phyloP scores from a whole-genome alignment of 495 filamentous ascomycete genomes.

The Jackrogersella minutella region DNA sequence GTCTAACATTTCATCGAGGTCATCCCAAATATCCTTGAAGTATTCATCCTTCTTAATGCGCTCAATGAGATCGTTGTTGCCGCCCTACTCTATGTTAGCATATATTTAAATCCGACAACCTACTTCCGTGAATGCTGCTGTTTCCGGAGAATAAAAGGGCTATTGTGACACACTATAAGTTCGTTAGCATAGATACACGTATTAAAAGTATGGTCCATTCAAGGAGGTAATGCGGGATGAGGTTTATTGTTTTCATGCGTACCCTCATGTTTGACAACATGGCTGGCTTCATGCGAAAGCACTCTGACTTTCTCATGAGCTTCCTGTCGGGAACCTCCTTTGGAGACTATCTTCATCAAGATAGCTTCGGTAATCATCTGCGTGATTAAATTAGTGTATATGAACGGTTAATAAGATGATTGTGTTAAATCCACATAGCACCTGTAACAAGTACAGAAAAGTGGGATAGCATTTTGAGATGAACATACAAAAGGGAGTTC shows the following conservation, averaged over 20 bases:
- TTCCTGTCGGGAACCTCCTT: conserved; percentile 83
- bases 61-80: conserved; percentile 82
- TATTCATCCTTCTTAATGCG: conserved; percentile 77
- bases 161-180: background rate
- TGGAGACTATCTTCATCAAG: conserved; percentile 83
- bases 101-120: background rate
- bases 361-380: conserved; percentile 58
- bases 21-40: conserved; percentile 80
- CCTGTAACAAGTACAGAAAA: background rate
- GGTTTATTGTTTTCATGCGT: conserved; percentile 22
- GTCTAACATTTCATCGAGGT: conserved; percentile 79
- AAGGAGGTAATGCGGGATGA: background rate
- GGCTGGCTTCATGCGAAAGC: conserved; percentile 82
- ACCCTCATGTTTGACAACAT: conserved; percentile 79
- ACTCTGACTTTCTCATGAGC: conserved; percentile 93
- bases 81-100: conserved; percentile 5
- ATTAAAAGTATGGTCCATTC: background rate
- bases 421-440: background rate
- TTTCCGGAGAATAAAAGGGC: background rate
- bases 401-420: background rate
- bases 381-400: background rate
- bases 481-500: conserved; percentile 33
- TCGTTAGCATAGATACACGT: background rate
- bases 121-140: background rate
- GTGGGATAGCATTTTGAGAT: background rate